These are phyloP conservation scores for Litchi chinensis DNA, from an alignment of 345 rosid genomes.

Conservation along the genomic window DNA sequence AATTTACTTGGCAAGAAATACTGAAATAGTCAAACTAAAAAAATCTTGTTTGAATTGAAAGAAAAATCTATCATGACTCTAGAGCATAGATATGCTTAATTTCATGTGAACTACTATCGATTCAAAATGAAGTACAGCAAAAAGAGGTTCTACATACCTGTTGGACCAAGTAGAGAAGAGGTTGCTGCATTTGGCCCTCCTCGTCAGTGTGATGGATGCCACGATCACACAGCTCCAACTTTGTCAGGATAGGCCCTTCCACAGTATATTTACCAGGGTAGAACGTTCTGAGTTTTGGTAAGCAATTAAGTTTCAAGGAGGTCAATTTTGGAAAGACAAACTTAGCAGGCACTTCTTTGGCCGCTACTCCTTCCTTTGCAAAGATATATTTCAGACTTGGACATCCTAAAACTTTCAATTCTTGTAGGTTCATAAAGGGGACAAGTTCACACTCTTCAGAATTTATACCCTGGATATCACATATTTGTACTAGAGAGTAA, in stretches of 20 bases:
- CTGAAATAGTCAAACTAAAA: neutral
- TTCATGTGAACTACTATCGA: too few relatives aligned
- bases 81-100: too few relatives aligned
- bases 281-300: slow-evolving; percentile 19
- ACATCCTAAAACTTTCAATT: neutral
- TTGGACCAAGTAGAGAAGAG: too few relatives aligned
- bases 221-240: neutral
- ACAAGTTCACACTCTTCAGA: neutral
- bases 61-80: neutral
- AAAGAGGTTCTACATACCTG: too few relatives aligned
- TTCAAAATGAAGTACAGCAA: too few relatives aligned
- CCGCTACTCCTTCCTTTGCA: neutral
- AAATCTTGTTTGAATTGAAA: too few relatives aligned
- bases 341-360: neutral
- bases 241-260: slow-evolving; percentile 25
- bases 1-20: too few relatives aligned
- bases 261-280: slow-evolving; percentile 8
- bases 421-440: neutral
- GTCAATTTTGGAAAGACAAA: slow-evolving; percentile 24
- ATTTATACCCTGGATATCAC: neutral
- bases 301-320: neutral
- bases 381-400: slow-evolving; percentile 10
- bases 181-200: too few relatives aligned
- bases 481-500: slow-evolving; percentile 11
- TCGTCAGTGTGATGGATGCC: neutral